Evolutionary conservation across 1,139 yeast genomes (phyloP), one percentile per base, ranked within the genome.

Genomic region (Protomyces lactucae-debilis): DNA sequence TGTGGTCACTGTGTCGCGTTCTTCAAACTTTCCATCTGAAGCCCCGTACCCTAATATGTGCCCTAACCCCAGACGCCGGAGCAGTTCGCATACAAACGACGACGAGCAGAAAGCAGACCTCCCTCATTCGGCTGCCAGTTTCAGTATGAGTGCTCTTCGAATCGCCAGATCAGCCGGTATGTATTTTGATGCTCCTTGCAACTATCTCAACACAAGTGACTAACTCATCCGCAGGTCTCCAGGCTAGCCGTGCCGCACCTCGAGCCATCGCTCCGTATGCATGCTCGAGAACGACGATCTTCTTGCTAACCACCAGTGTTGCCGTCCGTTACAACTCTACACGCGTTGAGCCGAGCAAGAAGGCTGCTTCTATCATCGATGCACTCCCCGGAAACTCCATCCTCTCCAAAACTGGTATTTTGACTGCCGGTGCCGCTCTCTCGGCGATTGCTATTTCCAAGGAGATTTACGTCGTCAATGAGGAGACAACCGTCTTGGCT

Each of bases 341-440:
- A 55, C 71, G 75, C 71, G 73, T 74, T 36, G 97, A 91, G 74
- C 97, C 97, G 77, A 88, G 90, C 82, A 83, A 87, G 74, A 90
- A 89, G 83, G 99, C 99, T 68, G 79, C 83, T 74, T 85, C 97
- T 67, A 85, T 93, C 77, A 84, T 93, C 73, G 92, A 89, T 73
- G 90, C 97, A 70, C 81, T 93, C 73, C 99, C 99, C 77, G 97
- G 97, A 77, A 87, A 85, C 85, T 85, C 84, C 74, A 81, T 85
- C 72, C 79, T 93, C 72, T 84, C 97, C 71, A 93, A 93, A 84
- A 91, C 97, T 70, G 97, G 97, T 75, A 83, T 92, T 75, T 82
- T 93, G 75, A 97, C 97, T 73, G 91, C 99, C 68, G 84, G 92
- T 69, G 85, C 97, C 66, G 98, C 97, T 67, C 97, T 96, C 67